Percentiles rank a stretch among this genome's conserved stretches.
Conservation (phyloP, 208 protist genomes). For the Acanthamoeba healyi region DNA sequence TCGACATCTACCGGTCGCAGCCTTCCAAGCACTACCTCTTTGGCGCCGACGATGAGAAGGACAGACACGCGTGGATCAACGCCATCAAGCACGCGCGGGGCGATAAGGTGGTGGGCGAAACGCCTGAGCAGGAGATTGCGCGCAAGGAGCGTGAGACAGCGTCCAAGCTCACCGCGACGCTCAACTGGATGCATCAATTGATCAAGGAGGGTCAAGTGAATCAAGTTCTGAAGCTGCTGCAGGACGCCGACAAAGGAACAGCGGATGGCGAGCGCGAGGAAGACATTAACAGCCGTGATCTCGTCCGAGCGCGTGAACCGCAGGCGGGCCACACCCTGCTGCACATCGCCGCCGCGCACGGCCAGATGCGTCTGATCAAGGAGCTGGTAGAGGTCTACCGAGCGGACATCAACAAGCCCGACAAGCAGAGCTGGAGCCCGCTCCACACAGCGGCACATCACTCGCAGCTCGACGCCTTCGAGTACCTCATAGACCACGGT, state of each 20-base stretch:
- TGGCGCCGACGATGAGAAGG: slow-evolving; percentile 36
- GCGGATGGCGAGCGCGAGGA: not conserved
- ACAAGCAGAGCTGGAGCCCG: slow-evolving; percentile 49
- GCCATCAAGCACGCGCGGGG: slow-evolving; percentile 18
- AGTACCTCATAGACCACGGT: slow-evolving; percentile 28
- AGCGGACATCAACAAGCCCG: slow-evolving; percentile 45
- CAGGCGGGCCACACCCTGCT: slow-evolving; percentile 40
- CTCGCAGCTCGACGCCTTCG: slow-evolving; percentile 33
- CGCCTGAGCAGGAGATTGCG: slow-evolving; percentile 11
- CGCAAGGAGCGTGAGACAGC: not conserved
- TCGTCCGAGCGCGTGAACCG: not conserved
- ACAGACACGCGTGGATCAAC: slow-evolving; percentile 9
- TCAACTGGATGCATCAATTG: slow-evolving; percentile 17
- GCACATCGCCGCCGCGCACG: slow-evolving; percentile 1
- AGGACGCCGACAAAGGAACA: not conserved
- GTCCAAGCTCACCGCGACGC: slow-evolving; percentile 18
- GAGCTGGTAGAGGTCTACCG: slow-evolving; percentile 17
- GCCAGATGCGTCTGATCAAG: not conserved
- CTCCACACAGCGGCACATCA: not conserved
- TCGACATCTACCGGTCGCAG: slow-evolving; percentile 45
- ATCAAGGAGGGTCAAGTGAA: not conserved
- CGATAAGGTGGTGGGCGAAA: slow-evolving; percentile 9
- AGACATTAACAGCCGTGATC: not conserved
- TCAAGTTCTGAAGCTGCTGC: not conserved
- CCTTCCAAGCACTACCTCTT: slow-evolving; percentile 62